Base-by-base conservation (phyloP, 2,329 filamentous ascomycete species). In the Aureobasidium sp. region DNA sequence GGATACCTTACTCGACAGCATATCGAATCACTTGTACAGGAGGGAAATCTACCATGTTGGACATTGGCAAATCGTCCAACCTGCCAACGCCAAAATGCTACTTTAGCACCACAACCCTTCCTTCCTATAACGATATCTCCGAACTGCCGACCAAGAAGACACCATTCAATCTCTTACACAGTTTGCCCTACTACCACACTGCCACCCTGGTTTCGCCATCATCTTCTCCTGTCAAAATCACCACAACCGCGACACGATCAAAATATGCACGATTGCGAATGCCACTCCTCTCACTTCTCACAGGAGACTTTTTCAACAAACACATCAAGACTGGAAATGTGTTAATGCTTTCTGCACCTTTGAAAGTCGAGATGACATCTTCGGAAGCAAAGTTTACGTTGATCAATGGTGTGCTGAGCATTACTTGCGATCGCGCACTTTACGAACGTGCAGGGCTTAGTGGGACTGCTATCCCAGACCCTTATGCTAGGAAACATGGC, bases 401-500 rank as follows among this genome's bases (percentile, higher is more conserved):
- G 1, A 80, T 77, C 61, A 82, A 90, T 66, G 91, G 91, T 83
- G 77, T 83, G 0, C 78, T 99, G 37, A 84, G 81, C 4, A 80
- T 99, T 67, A 88, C 90, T 67, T 79, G 97, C 30, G 88, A 91
- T 65, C 91, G 87, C 67, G 85, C 91, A 59, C 85, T 84, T 0
- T 97, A 92, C 73, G 91, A 97, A 73, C 82, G 87, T 51, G 86
- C 88, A 50, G 94, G 94, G 0, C 78, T 99, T 0, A 83, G 86
- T 0, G 93, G 93, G 1, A 86, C 85, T 65, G 82, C 88, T 0
- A 76, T 85, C 27, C 76, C 79, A 21, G 78, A 80, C 57, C 81
- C 78, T 14, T 37, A 49, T 30, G 84, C 82, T 3, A 78, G 79
- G 65, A 87, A 85, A 67, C 84, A 87, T 67, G 73, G 82, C 50